A percentile compares a stretch with the other conserved stretches of the same genome.
Conservation (phyloP, 2,329 filamentous ascomycete genomes). For the Diaporthe citrichinensis region DNA sequence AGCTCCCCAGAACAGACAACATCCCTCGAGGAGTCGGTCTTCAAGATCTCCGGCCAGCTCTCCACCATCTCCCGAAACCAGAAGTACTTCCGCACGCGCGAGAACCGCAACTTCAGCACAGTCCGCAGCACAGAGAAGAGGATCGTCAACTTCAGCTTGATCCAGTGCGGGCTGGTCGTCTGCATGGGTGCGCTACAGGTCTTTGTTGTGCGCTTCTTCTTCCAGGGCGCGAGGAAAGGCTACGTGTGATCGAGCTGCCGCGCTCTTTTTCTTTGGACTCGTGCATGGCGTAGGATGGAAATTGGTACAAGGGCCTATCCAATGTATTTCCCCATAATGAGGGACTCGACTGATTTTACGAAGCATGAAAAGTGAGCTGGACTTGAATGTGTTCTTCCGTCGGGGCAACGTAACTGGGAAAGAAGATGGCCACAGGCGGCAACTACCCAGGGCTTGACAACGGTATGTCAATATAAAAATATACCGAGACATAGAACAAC, state of each 20-base stretch:
- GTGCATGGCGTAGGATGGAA: conserved; percentile 45
- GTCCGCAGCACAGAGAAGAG: conserved; percentile 95
- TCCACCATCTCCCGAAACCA: conserved; percentile 97
- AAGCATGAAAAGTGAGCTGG: conserved; percentile 32
- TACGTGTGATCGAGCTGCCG: conserved; percentile 69
- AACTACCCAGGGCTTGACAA: not conserved
- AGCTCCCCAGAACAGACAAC: conserved; percentile 90
- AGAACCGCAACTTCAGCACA: conserved; percentile 99
- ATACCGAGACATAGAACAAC: not conserved
- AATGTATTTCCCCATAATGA: conserved; percentile 18
- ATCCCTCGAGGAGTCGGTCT: conserved; percentile 91
- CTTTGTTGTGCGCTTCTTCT: conserved; percentile 98
- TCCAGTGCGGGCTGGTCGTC: conserved; percentile 92
- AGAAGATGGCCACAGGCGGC: not conserved
- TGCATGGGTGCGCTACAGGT: conserved; percentile 97
- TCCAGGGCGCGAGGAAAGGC: conserved; percentile 84
- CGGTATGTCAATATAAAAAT: not conserved
- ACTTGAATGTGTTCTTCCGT: conserved; percentile 16
- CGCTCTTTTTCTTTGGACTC: conserved; percentile 39
- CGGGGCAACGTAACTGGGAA: not conserved
- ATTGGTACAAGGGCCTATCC: conserved; percentile 9
- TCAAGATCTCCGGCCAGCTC: conserved; percentile 92
- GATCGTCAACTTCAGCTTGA: conserved; percentile 97
- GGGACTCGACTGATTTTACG: conserved; percentile 43
- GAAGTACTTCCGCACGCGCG: conserved; percentile 98